phyloP scores from a whole-genome alignment of 768 basidiomycete genomes.

The Peribolospora kevripleyi region DNA sequence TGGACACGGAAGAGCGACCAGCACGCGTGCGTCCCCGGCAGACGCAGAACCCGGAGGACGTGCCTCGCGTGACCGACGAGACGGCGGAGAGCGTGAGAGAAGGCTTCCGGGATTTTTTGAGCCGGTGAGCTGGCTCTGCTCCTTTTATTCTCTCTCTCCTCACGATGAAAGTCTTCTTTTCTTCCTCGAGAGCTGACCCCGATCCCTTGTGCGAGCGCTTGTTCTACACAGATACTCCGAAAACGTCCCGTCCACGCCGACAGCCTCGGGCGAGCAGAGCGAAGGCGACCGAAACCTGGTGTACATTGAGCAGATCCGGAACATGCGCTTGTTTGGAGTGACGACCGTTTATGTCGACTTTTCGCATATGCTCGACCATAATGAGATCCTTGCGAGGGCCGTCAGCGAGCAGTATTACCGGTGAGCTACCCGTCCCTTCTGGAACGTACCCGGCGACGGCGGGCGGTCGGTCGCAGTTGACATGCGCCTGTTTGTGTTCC shows the following conservation, averaged over 20 bases:
- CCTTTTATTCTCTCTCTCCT: not conserved
- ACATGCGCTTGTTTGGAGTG: constrained; percentile 80
- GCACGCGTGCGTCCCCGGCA: too few species aligned
- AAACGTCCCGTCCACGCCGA: constrained; percentile 49
- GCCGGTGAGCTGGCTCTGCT: constrained; percentile 36
- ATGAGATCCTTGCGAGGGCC: constrained; percentile 80
- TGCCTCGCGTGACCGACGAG: constrained; percentile 72
- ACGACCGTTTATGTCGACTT: constrained; percentile 95
- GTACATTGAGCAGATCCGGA: constrained; percentile 81
- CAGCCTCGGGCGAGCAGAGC: constrained; percentile 36
- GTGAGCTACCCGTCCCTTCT: constrained; percentile 9
- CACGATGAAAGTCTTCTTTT: not conserved
- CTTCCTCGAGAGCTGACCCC: not conserved
- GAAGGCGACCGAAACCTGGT: constrained; percentile 39
- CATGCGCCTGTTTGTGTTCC: not conserved
- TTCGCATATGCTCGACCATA: constrained; percentile 61
- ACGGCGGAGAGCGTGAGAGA: constrained; percentile 89
- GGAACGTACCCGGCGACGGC: not conserved
- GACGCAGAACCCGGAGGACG: constrained; percentile 25
- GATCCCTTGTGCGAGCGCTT: not conserved
- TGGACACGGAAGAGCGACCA: too few species aligned
- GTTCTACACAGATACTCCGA: constrained; percentile 44
- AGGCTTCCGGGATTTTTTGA: constrained; percentile 72
- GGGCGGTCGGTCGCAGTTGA: not conserved
- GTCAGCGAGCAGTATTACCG: constrained; percentile 90